Conservation (phyloP, 345 rosid genomes). For the Heritiera littoralis region DNA sequence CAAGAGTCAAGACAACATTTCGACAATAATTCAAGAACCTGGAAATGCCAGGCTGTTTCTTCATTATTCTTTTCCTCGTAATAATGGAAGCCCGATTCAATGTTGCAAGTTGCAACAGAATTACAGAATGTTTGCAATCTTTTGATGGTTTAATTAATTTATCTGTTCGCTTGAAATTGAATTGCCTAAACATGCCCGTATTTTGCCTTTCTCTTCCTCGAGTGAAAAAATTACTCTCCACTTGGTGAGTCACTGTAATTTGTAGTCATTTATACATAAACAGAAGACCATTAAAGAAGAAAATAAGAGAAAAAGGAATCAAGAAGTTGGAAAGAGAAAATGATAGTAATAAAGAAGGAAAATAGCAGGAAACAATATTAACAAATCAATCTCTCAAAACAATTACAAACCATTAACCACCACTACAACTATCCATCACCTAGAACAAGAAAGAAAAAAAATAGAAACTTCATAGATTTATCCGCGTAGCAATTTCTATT, state of each 20-base stretch:
- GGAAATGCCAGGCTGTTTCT: slow-evolving; percentile 1
- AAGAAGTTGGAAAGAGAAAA: not conserved
- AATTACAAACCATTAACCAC: not conserved
- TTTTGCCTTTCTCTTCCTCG: not conserved
- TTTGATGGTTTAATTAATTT: not conserved
- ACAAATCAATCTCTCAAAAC: slow-evolving; percentile 4
- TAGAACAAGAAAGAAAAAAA: not conserved
- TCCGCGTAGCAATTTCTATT: not conserved
- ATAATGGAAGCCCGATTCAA: not conserved
- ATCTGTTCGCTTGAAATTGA: not conserved
- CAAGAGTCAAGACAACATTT: not conserved
- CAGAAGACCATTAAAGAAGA: no score
- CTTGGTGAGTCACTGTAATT: not conserved
- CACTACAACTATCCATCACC: not conserved
- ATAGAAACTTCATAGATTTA: not conserved
- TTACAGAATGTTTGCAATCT: not conserved
- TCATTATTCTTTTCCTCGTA: not conserved
- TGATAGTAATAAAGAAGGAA: not conserved
- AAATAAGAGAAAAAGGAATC: not conserved
- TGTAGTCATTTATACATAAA: no score
- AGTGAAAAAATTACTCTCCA: not conserved
- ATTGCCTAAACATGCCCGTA: not conserved
- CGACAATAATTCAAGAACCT: not conserved
- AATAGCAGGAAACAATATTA: not conserved
- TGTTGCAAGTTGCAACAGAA: slow-evolving; percentile 1